These are phyloP conservation scores for Leishmania tarentolae DNA, from an alignment of 208 protist species.

Conservation along the genomic window DNA sequence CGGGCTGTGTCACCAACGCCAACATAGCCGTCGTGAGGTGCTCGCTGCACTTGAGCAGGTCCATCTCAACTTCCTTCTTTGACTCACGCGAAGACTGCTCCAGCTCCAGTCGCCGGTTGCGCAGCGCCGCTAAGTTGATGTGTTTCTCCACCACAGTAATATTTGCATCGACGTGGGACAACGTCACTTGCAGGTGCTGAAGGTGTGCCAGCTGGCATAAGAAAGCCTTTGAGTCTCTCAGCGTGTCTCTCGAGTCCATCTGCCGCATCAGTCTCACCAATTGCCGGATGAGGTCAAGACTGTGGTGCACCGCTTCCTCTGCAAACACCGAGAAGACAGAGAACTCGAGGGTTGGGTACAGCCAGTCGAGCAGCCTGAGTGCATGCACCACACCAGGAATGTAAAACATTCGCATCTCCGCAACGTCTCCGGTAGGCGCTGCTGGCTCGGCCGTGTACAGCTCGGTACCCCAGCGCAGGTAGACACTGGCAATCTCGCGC, in stretches of 20 bases:
- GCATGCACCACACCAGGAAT: slow-evolving; percentile 61
- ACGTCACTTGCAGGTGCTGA: slow-evolving; percentile 69
- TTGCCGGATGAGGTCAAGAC: slow-evolving; percentile 59
- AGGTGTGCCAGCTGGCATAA: slow-evolving; percentile 81
- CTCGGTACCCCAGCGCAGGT: slow-evolving; percentile 35
- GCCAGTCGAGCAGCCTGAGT: slow-evolving; percentile 60
- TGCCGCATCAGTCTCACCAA: slow-evolving; percentile 60
- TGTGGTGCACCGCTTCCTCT: slow-evolving; percentile 79
- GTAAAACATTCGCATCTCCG: slow-evolving; percentile 32
- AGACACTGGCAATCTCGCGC: slow-evolving; percentile 40
- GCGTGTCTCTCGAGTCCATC: slow-evolving; percentile 25
- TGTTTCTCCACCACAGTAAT: slow-evolving; percentile 82
- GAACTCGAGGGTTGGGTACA: slow-evolving; percentile 86
- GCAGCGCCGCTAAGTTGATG: slow-evolving; percentile 69
- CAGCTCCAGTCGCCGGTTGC: slow-evolving; percentile 71
- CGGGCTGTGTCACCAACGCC: slow-evolving; percentile 44
- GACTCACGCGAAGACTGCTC: slow-evolving; percentile 81
- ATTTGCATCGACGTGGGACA: slow-evolving; percentile 78
- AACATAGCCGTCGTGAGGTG: slow-evolving; percentile 62
- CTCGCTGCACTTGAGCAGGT: slow-evolving; percentile 65
- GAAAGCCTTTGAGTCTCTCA: slow-evolving; percentile 50
- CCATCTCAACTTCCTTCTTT: slow-evolving; percentile 80
- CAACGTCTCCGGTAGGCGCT: not conserved
- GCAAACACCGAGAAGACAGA: slow-evolving; percentile 88
- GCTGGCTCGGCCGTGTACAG: slow-evolving; percentile 4